Evolutionary conservation across 108 stramenopile genomes (phyloP), one percentile per base, ranked within the genome.

Genomic region (Nannochloropsis gaditana): DNA sequence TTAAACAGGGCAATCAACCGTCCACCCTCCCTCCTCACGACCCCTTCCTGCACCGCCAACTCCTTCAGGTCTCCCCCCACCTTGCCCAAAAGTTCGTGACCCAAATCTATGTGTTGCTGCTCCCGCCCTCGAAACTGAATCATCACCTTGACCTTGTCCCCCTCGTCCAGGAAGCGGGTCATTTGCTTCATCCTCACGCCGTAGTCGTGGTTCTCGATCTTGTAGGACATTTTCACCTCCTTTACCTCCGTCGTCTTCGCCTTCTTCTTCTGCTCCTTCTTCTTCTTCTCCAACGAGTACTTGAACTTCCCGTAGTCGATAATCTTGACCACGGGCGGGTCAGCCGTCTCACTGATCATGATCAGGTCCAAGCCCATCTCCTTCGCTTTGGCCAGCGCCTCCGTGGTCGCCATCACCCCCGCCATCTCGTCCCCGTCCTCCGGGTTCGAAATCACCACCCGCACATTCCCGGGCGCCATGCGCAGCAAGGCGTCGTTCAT

Each of bases 141-240:
- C 45, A 89, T 79, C n/a, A 89, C 80, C 45, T 84, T 84, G 5
- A 87, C 87, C 84, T 87, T 44, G 41, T 90, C 41, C 43, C 89
- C 90, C 81, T 90, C 85, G 17, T n/a, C 43, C 9, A 90, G 11
- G 21, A 91, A 91, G 85, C 96, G 97, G 45, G 85, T 59, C 2
- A 95, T 96, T 83, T 91, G 93, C 91, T 93, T 94, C 41, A 92
- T 89, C 41, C 97, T 91, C 2, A 97, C 96, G 79, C 91, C 92
- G 87, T 96, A 98, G 85, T 98, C 97, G 86, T 96, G 96, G 21
- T 93, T 93, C 83, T 95, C 96, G 86, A 98, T 96, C 90, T 95
- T 97, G 93, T 96, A 96, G 31, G 92, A 93, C 95, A 98, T 95
- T 87, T 96, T 98, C 31, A 97, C 94, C 89, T 97, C 97, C 91